A percentile compares a stretch with the other conserved stretches of the same genome.
Evolutionary conservation across 306 rosid genomes (phyloP).

Genomic region (Potentilla sterilis): DNA sequence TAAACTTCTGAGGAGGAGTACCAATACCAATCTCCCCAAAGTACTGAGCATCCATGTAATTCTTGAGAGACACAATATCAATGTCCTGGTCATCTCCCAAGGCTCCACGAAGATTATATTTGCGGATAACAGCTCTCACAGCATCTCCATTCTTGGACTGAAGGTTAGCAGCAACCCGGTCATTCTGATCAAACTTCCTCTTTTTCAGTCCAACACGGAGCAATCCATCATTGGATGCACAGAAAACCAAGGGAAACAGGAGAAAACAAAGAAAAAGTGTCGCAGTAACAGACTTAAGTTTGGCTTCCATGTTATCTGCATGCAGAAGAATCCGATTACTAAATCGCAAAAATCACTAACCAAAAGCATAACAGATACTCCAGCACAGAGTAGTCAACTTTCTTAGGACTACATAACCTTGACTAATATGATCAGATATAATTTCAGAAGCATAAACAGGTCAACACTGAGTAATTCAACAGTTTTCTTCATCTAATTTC

Average conservation of each 20-base stretch:
- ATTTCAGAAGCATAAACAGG: background rate
- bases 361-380: background rate
- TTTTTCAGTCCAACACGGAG: conserved; percentile 52
- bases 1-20: conserved; percentile 76
- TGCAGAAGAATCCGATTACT: background rate
- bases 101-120: conserved; percentile 30
- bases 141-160: conserved; percentile 43
- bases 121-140: conserved; percentile 19
- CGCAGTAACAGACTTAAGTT: conserved; percentile 18
- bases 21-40: conserved; percentile 90
- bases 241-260: conserved; percentile 43
- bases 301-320: conserved; percentile 42
- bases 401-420: background rate
- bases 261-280: conserved; percentile 40
- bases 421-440: background rate
- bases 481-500: background rate
- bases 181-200: conserved; percentile 44
- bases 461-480: background rate
- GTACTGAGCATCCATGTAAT: conserved; percentile 89
- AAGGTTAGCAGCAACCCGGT: conserved; percentile 43
- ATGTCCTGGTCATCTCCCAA: conserved; percentile 35
- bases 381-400: background rate
- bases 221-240: conserved; percentile 44
- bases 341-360: background rate
- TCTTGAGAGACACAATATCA: conserved; percentile 65